Base-by-base conservation (phyloP, 2,329 filamentous ascomycete species). In the Talaromyces sp. region DNA sequence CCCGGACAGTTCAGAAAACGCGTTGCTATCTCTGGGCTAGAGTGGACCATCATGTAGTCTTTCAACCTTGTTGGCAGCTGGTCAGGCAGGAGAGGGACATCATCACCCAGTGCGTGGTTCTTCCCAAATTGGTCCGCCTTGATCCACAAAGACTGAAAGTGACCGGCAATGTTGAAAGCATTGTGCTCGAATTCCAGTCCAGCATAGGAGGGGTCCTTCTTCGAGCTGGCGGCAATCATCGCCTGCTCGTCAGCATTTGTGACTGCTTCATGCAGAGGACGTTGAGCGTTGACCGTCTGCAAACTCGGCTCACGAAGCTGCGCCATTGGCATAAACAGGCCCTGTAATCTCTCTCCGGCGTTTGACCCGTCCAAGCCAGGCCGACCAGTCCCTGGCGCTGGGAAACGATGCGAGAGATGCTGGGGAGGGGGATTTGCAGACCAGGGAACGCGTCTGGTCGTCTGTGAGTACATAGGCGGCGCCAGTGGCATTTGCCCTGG, bases 1-100 rank as follows among this genome's bases (percentile, higher is more conserved):
- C 55, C 47, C 2, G 64, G 32, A 32, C 68, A 65, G 7, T 62
- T 62, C 17, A 74, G 63, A 33, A 74, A 67, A 13, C 62, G 57
- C 2, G 62, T 62, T 4, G 67, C 67, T 7, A 63, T 55, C 2
- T 57, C 36, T 17, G 44, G 54, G 27, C 65, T 60, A 3, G 65
- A 62, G 28, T 67, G 64, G 0, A 59, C 36, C 62, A 66, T 67
- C 58, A 72, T 52, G 59, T 68, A 67, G 3, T 67, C 62, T 55
- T 47, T 62, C 32, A 62, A 27, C 4, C 32, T 11, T 30, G 25
- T 17, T 7, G 57, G 5, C 13, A 62, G 44, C 2, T 56, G 9
- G 5, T 56, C 13, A 10, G 60, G 60, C 10, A 32, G 17, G 7
- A 62, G 4, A 15, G 58, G 19, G 19, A 39, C 17, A 27, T 27